These are phyloP conservation scores for Neonectria faginata DNA, from an alignment of 2,329 filamentous ascomycete genomes.

Conservation along the genomic window DNA sequence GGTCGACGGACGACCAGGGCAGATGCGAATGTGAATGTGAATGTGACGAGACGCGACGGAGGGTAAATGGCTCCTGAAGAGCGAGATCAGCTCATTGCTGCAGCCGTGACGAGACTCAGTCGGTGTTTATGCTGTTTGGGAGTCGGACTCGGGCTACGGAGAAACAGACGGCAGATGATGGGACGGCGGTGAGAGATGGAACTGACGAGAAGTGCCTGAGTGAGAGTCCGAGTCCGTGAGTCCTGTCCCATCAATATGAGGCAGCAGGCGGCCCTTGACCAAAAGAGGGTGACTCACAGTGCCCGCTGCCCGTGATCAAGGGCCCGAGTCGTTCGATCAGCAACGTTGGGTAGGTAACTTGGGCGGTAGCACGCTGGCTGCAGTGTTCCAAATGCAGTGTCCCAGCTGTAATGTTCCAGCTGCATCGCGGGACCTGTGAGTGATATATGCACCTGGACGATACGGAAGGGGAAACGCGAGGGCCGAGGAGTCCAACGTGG, in stretches of 20 bases:
- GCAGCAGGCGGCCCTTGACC: conserved; percentile 12
- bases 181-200: conserved; percentile 19
- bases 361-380: conserved; percentile 13
- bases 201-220: not conserved
- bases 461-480: conserved; percentile 13
- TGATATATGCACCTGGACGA: conserved; percentile 31
- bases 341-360: not conserved
- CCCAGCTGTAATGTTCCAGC: not conserved
- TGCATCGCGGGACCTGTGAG: conserved; percentile 28
- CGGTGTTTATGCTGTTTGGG: conserved; percentile 16
- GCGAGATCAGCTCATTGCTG: conserved; percentile 39
- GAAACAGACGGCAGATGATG: conserved; percentile 15
- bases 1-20: conserved; percentile 19
- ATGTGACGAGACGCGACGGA: conserved; percentile 13
- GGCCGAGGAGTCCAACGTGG: conserved; percentile 4
- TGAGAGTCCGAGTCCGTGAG: not conserved
- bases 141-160: conserved; percentile 8
- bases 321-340: conserved; percentile 26
- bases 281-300: conserved; percentile 31
- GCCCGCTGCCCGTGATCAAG: conserved; percentile 17
- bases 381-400: not conserved
- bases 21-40: conserved; percentile 10
- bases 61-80: conserved; percentile 1
- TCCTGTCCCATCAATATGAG: conserved; percentile 13
- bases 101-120: conserved; percentile 27